phyloP scores from a whole-genome alignment of 306 rosid species.

The Vigna hirtella region DNA sequence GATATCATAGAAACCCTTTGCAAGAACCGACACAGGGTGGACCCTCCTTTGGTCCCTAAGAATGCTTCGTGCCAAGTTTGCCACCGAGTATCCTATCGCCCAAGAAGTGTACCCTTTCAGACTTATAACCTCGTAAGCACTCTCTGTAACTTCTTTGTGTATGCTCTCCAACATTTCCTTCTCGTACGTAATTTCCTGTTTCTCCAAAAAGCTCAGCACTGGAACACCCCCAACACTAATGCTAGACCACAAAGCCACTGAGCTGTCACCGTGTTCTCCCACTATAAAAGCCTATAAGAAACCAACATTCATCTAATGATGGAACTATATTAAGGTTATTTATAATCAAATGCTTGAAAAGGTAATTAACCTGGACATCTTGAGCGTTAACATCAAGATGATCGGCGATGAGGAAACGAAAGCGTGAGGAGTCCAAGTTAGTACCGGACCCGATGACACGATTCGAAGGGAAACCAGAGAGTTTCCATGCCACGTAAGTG shows the following conservation, averaged over 20 bases:
- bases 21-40: slow-evolving; percentile 82
- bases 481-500: slow-evolving; percentile 88
- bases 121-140: slow-evolving; percentile 85
- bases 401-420: slow-evolving; percentile 88
- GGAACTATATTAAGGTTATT: too few relatives aligned
- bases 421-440: slow-evolving; percentile 89
- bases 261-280: slow-evolving; percentile 99
- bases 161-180: slow-evolving; percentile 75
- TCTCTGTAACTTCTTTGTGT: slow-evolving; percentile 65
- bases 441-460: slow-evolving; percentile 97
- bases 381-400: slow-evolving; percentile 95
- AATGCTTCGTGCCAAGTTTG: slow-evolving; percentile 65
- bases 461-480: slow-evolving; percentile 83
- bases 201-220: slow-evolving; percentile 73
- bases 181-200: slow-evolving; percentile 72
- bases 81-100: slow-evolving; percentile 93
- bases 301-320: too few relatives aligned
- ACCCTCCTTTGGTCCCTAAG: slow-evolving; percentile 83
- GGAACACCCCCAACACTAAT: slow-evolving; percentile 96
- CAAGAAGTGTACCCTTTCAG: slow-evolving; percentile 95
- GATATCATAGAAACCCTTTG: slow-evolving; percentile 73
- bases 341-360: too few relatives aligned
- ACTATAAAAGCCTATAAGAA: slow-evolving; percentile 72
- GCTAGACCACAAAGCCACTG: slow-evolving; percentile 97
- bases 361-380: slow-evolving; percentile 72